Conservation (phyloP, 495 filamentous ascomycete species). For the Usnea hakonensis region DNA sequence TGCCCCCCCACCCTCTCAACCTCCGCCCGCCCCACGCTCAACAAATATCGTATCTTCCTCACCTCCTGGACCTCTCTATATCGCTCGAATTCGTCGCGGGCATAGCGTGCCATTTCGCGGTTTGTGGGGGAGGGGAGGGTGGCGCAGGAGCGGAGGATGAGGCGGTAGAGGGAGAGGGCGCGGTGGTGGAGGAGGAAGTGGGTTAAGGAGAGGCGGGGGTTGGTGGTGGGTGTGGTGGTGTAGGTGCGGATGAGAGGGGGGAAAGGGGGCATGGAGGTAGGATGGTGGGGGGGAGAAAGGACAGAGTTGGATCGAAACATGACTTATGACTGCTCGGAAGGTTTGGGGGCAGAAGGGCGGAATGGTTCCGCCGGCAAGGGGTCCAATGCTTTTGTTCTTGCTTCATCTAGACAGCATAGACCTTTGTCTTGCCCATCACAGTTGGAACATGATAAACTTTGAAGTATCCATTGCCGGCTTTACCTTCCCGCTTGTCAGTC, state of each 20-base stretch:
- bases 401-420: too few species aligned
- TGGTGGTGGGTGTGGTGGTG: not conserved
- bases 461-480: not conserved
- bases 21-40: constrained; percentile 53
- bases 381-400: too few species aligned
- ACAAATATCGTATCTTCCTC: constrained; percentile 52
- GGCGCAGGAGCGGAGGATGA: constrained; percentile 21
- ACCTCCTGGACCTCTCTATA: constrained; percentile 63
- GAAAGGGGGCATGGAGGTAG: not conserved
- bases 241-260: constrained; percentile 2
- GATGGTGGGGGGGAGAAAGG: not conserved
- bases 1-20: constrained; percentile 53
- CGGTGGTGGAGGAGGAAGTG: constrained; percentile 26
- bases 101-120: constrained; percentile 62
- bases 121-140: constrained; percentile 44
- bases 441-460: too few species aligned
- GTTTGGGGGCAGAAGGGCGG: not conserved
- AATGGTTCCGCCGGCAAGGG: not conserved
- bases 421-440: too few species aligned
- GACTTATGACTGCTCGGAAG: not conserved
- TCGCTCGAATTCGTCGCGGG: constrained; percentile 67
- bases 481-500: not conserved
- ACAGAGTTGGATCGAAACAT: not conserved
- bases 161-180: constrained; percentile 22
- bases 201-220: constrained; percentile 16